Evolutionary conservation across 2,329 filamentous ascomycete genomes (phyloP).

Genomic region (Microcera coccophila): DNA sequence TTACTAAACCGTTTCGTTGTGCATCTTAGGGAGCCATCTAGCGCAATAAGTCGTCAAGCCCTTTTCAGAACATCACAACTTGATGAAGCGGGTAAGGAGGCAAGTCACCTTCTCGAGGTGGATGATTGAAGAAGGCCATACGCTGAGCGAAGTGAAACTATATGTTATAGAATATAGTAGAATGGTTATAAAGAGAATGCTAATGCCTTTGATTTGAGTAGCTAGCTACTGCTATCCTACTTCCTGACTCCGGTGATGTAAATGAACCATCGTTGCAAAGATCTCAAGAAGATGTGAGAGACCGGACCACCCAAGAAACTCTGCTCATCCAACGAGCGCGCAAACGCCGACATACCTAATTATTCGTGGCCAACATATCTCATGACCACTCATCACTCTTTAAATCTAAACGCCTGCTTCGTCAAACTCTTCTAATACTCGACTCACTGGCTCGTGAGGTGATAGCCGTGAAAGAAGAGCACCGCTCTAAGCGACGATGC

Average conservation of each 20-base stretch:
- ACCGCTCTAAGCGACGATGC: constrained; percentile 43
- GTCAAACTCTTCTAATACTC: constrained; percentile 3
- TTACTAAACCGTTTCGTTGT: too few species aligned
- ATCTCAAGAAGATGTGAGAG: not conserved
- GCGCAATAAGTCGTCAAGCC: too few species aligned
- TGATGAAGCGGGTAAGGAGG: too few species aligned
- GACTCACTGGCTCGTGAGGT: constrained; percentile 2
- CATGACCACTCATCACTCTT: constrained; percentile 15
- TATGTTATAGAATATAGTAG: too few species aligned
- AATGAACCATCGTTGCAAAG: not conserved
- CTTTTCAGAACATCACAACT: too few species aligned
- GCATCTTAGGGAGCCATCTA: too few species aligned
- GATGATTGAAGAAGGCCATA: too few species aligned
- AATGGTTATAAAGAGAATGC: too few species aligned
- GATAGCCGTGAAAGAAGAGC: constrained; percentile 1
- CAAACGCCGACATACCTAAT: not conserved
- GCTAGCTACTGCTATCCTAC: constrained; percentile 5
- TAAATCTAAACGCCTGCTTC: constrained; percentile 9
- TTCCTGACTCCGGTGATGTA: constrained; percentile 5
- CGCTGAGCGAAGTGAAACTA: too few species aligned
- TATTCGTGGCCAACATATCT: constrained; percentile 13
- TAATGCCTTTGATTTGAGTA: constrained; percentile 10
- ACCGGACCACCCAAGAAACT: not conserved
- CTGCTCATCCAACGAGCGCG: not conserved
- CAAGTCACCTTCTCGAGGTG: too few species aligned